These are phyloP conservation scores for Monosporozyma aerobia DNA, from an alignment of 805 yeast species.

Conservation along the genomic window DNA sequence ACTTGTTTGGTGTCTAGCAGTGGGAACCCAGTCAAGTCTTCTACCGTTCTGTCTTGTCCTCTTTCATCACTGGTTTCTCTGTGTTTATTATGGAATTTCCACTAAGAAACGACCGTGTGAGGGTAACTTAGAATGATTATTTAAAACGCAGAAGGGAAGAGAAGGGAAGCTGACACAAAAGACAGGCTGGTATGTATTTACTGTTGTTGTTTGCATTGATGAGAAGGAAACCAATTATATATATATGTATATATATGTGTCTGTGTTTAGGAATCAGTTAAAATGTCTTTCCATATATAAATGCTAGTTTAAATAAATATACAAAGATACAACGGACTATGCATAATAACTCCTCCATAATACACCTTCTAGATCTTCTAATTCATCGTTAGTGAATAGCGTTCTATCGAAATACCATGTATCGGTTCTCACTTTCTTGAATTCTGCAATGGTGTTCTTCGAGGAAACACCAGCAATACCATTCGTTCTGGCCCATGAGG, in stretches of 20 bases:
- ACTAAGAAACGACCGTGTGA: background rate
- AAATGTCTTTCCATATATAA: background rate
- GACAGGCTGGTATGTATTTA: too few species aligned
- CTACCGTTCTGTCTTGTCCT: background rate
- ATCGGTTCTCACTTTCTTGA: conserved; percentile 87
- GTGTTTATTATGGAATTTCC: background rate
- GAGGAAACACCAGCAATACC: conserved; percentile 81
- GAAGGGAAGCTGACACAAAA: background rate
- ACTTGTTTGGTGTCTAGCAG: too few species aligned
- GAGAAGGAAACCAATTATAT: too few species aligned
- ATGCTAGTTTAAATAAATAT: background rate
- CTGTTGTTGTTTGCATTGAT: background rate
- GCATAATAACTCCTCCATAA: conserved; percentile 88
- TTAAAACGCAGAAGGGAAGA: too few species aligned
- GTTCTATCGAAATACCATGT: conserved; percentile 89
- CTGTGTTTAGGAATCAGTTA: background rate
- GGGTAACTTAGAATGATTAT: background rate
- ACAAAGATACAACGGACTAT: conserved; percentile 21
- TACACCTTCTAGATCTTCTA: conserved; percentile 91
- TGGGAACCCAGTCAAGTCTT: background rate
- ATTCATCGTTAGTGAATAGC: conserved; percentile 69
- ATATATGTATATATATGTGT: background rate
- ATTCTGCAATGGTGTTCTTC: conserved; percentile 68
- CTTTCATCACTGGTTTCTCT: background rate
- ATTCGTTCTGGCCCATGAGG: conserved; percentile 64